A percentile compares a stretch with the other conserved stretches of the same genome.
Evolutionary conservation across 1,284 basidiomycete species (phyloP).

Genomic region (Boletus smithii): DNA sequence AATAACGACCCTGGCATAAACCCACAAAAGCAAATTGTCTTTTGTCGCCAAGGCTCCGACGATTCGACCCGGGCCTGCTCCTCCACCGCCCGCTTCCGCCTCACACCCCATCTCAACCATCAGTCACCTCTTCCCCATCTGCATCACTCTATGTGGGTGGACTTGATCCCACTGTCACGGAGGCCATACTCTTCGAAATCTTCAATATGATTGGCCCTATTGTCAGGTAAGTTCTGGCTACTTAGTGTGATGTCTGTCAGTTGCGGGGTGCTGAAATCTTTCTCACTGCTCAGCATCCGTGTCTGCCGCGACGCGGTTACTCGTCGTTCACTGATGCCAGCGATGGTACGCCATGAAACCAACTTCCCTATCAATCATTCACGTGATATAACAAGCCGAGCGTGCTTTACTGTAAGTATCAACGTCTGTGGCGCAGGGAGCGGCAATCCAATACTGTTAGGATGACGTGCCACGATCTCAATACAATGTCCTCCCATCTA

Average conservation of each 20-base stretch:
- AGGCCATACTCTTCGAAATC: slow-evolving; percentile 99
- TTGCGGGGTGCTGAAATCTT: not conserved
- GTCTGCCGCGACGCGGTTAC: slow-evolving; percentile 99
- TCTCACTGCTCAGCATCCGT: slow-evolving; percentile 87
- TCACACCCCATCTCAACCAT: slow-evolving; percentile 56
- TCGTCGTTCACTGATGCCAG: slow-evolving; percentile 94
- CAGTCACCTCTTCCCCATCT: slow-evolving; percentile 66
- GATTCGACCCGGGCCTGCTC: slow-evolving; percentile 37
- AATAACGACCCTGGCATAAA: slow-evolving; percentile 79
- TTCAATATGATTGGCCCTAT: slow-evolving; percentile 99
- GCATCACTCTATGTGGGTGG: slow-evolving; percentile 99
- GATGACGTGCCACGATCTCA: too few species aligned
- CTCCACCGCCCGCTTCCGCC: slow-evolving; percentile 44
- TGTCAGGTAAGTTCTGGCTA: slow-evolving; percentile 63
- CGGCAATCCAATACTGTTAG: too few species aligned
- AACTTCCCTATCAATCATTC: slow-evolving; percentile 10
- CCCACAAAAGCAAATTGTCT: slow-evolving; percentile 57
- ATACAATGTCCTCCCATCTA: not conserved
- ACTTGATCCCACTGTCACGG: slow-evolving; percentile 95
- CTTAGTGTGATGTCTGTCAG: not conserved
- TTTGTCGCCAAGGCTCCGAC: slow-evolving; percentile 45
- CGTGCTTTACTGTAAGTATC: too few species aligned
- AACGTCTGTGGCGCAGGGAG: too few species aligned
- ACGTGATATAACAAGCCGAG: slow-evolving; percentile 59
- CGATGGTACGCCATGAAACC: slow-evolving; percentile 65